Percentiles rank a stretch among this genome's conserved stretches.
Conservation (phyloP, 331 rosid genomes). For the Quercus lobata region DNA sequence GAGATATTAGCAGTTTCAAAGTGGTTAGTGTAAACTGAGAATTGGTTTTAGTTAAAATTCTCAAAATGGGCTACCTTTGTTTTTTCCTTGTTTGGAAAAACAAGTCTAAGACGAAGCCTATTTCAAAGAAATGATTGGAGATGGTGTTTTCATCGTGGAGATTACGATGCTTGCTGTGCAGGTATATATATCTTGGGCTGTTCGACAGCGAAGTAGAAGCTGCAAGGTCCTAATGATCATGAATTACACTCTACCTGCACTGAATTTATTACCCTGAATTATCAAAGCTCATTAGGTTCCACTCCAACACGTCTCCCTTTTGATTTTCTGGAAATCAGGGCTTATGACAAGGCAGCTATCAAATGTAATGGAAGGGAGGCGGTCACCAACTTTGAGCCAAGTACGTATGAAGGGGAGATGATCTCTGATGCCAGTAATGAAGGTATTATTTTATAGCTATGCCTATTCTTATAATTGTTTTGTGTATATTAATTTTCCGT, state of each 20-base stretch:
- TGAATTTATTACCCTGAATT: constrained; percentile 73
- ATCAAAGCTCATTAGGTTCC: constrained; percentile 63
- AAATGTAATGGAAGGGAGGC: constrained; percentile 97
- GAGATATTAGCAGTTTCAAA: constrained; percentile 13
- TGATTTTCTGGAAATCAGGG: constrained; percentile 91
- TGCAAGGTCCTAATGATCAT: constrained; percentile 98
- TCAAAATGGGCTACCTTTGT: constrained; percentile 28
- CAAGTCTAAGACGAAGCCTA: constrained; percentile 50
- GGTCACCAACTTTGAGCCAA: constrained; percentile 90
- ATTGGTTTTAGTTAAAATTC: constrained; percentile 36
- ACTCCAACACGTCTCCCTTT: constrained; percentile 78
- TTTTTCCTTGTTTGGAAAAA: constrained; percentile 51
- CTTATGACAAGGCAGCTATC: constrained; percentile 98
- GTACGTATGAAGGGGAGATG: constrained; percentile 71
- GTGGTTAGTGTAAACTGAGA: constrained; percentile 29
- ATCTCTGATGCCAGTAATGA: constrained; percentile 45
- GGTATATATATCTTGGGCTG: constrained; percentile 99
- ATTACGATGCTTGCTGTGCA: constrained; percentile 92
- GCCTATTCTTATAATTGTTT: not conserved
- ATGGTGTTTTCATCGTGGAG: constrained; percentile 77
- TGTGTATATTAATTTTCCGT: not conserved
- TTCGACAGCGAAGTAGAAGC: constrained; percentile 99
- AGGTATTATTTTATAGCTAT: constrained; percentile 38
- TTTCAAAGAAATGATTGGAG: constrained; percentile 69
- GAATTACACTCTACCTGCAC: constrained; percentile 71